Evolutionary conservation across 148 eudicot species (phyloP), one percentile per base, ranked within the genome.

Genomic region (Beta vulgaris): DNA sequence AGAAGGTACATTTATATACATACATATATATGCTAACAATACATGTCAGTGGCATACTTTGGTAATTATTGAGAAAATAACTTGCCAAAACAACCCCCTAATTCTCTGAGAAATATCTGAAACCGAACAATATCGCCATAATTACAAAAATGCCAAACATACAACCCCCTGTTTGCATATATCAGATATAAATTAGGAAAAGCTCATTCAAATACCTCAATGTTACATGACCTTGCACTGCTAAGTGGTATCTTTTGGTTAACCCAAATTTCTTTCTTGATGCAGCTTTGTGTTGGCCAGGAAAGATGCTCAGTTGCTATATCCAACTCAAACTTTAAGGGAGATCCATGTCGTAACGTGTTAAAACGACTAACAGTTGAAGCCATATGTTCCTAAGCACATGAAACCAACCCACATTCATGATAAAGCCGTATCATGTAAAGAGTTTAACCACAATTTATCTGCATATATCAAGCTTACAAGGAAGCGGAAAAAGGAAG

Each of bases 311-410:
- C 82, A 48, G 80, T 88, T 42, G 43, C 78, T 28, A 75, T 86
- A 57, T 76, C 91, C 19, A 86, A 86, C 74, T 29, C 36, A 21
- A 82, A 66, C 71, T 91, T 91, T 70, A 88, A 86, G 42, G 81
- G 75, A 44, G 91, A 91, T 73, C 96, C 96, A 26, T 91, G 96
- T 49, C 92, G 86, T 1, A 79, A 84, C 10, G 76, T 78, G 67
- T 67, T 87, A 57, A 91, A 91, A 83, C 82, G 76, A 66, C 79
- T 91, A 40, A 78, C 84, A 29, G 86, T 89, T 12, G 91, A 89
- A 85, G 93, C 93, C 16, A 59, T 83, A 55, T 89, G 91, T 74
- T 80, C 94, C 23, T 85, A 48, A 74, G 21, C 57, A 59, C 15
- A 42, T 43, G 43, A 60, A 44, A 61, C 53, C 25, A 46, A 67